Conservation (phyloP, 805 yeast genomes). For the Lipomyces spencermartinsiae region DNA sequence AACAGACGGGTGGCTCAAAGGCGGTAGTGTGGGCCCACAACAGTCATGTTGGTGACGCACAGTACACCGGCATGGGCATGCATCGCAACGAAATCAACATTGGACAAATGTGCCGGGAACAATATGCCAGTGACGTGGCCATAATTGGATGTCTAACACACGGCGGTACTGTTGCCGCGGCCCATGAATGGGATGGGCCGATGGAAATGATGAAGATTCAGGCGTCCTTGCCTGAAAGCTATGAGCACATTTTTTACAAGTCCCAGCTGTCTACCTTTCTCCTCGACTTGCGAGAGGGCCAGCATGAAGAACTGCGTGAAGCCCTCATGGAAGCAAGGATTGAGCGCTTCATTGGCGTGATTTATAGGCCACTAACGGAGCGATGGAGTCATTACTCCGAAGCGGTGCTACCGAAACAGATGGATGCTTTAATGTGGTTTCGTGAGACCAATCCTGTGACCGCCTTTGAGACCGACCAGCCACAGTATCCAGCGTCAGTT, state of each 20-base stretch:
- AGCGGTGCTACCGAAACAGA: constrained; percentile 15
- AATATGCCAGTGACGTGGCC: constrained; percentile 5
- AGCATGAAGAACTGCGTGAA: constrained; percentile 11
- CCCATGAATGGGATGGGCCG: constrained; percentile 11
- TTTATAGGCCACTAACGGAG: constrained; percentile 11
- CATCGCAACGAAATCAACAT: constrained; percentile 10
- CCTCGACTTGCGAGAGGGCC: constrained; percentile 14
- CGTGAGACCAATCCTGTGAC: constrained; percentile 4
- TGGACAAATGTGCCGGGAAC: constrained; percentile 8
- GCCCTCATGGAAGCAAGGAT: constrained; percentile 11
- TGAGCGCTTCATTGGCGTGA: constrained; percentile 13
- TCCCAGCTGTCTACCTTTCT: constrained; percentile 9
- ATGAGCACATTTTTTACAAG: neutral
- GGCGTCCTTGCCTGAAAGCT: constrained; percentile 4
- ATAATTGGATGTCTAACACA: neutral
- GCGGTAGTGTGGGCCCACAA: constrained; percentile 15
- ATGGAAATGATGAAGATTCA: constrained; percentile 11
- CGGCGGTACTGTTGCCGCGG: constrained; percentile 3
- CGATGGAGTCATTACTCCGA: constrained; percentile 16
- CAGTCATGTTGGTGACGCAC: constrained; percentile 13
- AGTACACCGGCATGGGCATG: constrained; percentile 10
- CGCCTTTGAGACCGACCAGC: constrained; percentile 8
- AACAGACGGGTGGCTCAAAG: constrained; percentile 2
- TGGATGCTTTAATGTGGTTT: constrained; percentile 14
- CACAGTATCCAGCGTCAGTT: neutral